phyloP scores from a whole-genome alignment of 179 eudicot species.

The Heliamphora ciliata region DNA sequence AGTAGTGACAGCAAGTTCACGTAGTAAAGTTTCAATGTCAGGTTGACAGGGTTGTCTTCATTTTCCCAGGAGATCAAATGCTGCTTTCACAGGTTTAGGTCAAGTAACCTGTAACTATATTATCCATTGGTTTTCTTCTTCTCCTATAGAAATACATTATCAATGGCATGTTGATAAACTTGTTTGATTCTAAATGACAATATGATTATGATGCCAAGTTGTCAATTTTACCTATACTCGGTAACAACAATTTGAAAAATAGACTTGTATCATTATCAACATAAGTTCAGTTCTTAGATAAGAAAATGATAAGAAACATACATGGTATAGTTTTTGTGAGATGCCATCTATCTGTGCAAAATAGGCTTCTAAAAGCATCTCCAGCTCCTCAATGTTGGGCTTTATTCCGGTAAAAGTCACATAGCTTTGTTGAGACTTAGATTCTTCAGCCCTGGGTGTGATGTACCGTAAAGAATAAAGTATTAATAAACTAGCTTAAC shows the following conservation, averaged over 20 bases:
- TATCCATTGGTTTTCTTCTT: too few relatives aligned
- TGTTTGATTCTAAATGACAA: neutral
- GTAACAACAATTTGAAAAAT: neutral
- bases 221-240: neutral
- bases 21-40: too few relatives aligned
- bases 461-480: neutral
- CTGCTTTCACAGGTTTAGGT: too few relatives aligned
- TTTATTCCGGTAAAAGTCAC: conserved; percentile 16
- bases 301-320: conserved; percentile 18
- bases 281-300: neutral
- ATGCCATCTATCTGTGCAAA: conserved; percentile 52
- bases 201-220: neutral
- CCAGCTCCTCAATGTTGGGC: conserved; percentile 40
- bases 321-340: conserved; percentile 32
- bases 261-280: neutral
- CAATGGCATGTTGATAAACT: neutral
- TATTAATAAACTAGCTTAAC: neutral
- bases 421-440: conserved; percentile 24
- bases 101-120: too few relatives aligned
- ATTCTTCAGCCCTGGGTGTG: conserved; percentile 25
- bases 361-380: conserved; percentile 54
- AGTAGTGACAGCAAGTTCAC: too few relatives aligned
- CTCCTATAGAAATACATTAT: too few relatives aligned
- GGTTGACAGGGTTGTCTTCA: too few relatives aligned
- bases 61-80: too few relatives aligned